A percentile compares a stretch with the other conserved stretches of the same genome.
Conservation (phyloP, 1,139 yeast species). For the Spathaspora sp. region DNA sequence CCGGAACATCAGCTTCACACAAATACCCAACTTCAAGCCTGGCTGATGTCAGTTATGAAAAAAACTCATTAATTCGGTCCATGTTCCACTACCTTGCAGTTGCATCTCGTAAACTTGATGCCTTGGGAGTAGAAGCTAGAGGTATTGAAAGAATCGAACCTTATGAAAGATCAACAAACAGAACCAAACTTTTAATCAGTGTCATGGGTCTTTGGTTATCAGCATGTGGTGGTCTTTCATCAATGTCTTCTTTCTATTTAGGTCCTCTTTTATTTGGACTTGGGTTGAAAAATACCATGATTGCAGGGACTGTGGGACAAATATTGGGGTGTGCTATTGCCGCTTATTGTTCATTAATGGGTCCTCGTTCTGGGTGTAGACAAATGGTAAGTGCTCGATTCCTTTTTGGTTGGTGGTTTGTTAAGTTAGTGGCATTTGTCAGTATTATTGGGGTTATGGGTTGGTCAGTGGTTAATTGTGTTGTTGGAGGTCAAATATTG, state of each 20-base stretch:
- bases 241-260: conserved; percentile 77
- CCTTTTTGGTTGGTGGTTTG: conserved; percentile 41
- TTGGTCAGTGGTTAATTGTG: conserved; percentile 43
- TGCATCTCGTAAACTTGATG: conserved; percentile 31
- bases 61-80: neutral
- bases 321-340: conserved; percentile 71
- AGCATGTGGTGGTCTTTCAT: conserved; percentile 81
- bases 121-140: conserved; percentile 66
- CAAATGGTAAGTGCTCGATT: conserved; percentile 43
- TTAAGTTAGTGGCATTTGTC: conserved; percentile 32
- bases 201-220: conserved; percentile 80
- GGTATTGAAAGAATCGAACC: conserved; percentile 81
- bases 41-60: neutral
- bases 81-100: conserved; percentile 11
- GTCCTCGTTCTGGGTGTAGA: conserved; percentile 41
- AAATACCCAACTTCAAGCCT: neutral
- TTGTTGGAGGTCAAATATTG: conserved; percentile 38
- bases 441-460: conserved; percentile 40
- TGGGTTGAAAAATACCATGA: conserved; percentile 60
- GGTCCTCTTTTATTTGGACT: conserved; percentile 72
- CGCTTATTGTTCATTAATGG: conserved; percentile 66
- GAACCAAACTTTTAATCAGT: conserved; percentile 49
- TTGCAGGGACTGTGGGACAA: conserved; percentile 62
- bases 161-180: conserved; percentile 59
- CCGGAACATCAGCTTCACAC: neutral